phyloP scores from a whole-genome alignment of 2,329 filamentous ascomycete genomes.

The Penicillium sp. region DNA sequence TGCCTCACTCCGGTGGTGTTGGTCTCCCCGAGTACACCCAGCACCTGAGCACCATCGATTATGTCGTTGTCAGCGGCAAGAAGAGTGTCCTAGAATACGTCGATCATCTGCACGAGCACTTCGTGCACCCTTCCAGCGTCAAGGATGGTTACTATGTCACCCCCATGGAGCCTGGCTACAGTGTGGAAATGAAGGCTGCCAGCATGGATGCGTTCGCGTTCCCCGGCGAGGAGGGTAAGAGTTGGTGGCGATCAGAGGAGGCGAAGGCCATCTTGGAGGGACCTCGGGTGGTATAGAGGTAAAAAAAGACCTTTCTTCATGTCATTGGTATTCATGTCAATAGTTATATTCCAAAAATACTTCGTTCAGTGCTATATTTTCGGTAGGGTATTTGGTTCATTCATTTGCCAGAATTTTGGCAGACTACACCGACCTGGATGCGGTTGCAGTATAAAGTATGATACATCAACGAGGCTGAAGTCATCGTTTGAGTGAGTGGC shows the following conservation, averaged over 20 bases:
- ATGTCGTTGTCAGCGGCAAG: constrained; percentile 82
- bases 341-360: constrained; percentile 17
- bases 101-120: constrained; percentile 92
- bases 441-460: constrained; percentile 14
- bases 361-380: not conserved
- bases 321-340: constrained; percentile 23
- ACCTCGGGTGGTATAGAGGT: constrained; percentile 37
- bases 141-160: constrained; percentile 88
- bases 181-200: constrained; percentile 88
- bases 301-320: constrained; percentile 5
- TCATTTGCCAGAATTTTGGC: constrained; percentile 1
- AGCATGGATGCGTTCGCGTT: constrained; percentile 82
- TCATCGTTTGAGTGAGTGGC: constrained; percentile 4
- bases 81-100: constrained; percentile 86
- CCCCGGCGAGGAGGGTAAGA: constrained; percentile 75
- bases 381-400: constrained; percentile 3
- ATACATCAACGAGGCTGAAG: constrained; percentile 21
- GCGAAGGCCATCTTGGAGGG: constrained; percentile 74
- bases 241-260: constrained; percentile 84
- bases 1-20: constrained; percentile 87
- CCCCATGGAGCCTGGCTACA: constrained; percentile 80
- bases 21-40: constrained; percentile 93
- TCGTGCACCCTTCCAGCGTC: constrained; percentile 78
- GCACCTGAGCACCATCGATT: constrained; percentile 90
- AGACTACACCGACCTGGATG: not conserved